phyloP scores from a whole-genome alignment of 225 moss, liverwort and hornwort genomes.

The Thuidium tamariscinum region DNA sequence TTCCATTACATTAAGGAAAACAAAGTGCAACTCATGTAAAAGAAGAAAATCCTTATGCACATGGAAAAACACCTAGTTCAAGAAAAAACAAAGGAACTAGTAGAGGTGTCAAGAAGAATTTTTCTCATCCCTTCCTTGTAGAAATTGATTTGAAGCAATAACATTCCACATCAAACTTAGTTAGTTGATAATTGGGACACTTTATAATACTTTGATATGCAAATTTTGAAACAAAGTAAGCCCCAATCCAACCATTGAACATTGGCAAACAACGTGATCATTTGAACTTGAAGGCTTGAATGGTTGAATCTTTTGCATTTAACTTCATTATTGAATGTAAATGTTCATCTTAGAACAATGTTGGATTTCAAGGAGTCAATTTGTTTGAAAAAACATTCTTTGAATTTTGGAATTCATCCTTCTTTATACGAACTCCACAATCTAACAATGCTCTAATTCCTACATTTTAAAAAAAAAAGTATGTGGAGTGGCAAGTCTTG shows the following conservation, averaged over 20 bases:
- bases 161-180: neutral
- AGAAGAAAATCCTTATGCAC: rapidly evolving
- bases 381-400: neutral
- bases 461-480: neutral
- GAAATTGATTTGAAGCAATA: rapidly evolving
- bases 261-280: neutral
- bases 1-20: neutral
- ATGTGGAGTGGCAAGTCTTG: neutral
- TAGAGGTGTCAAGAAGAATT: neutral
- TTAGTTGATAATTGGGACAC: neutral
- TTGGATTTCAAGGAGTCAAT: neutral
- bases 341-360: neutral
- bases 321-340: neutral
- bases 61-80: neutral
- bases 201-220: neutral
- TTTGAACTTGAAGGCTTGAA: neutral
- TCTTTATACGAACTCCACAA: neutral
- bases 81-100: neutral
- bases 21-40: rapidly evolving
- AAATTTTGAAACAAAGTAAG: neutral
- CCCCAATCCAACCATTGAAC: neutral
- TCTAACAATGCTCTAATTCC: neutral
- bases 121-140: neutral
- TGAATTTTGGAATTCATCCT: neutral
- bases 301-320: neutral